A percentile compares a stretch with the other conserved stretches of the same genome.
These are phyloP conservation scores for Aquilaria sinensis DNA, from an alignment of 345 rosid genomes.

Conservation along the genomic window DNA sequence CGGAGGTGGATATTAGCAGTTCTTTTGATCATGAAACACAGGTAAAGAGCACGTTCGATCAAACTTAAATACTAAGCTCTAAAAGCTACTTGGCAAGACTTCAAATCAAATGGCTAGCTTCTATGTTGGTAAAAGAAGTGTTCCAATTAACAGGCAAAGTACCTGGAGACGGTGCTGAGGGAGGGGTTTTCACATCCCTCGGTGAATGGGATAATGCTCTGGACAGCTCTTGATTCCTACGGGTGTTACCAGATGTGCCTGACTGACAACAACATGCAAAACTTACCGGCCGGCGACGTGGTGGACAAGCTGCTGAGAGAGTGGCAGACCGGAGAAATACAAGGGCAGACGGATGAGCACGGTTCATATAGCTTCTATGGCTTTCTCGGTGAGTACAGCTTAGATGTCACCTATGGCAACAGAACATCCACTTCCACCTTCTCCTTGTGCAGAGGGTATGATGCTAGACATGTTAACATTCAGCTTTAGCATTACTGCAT, in stretches of 20 bases:
- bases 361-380: slow-evolving; percentile 67
- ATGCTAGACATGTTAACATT: slow-evolving; percentile 62
- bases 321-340: slow-evolving; percentile 45
- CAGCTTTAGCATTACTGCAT: slow-evolving; percentile 19
- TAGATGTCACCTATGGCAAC: slow-evolving; percentile 25
- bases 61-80: no score
- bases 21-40: slow-evolving; percentile 39
- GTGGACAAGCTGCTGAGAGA: slow-evolving; percentile 55
- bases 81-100: no score
- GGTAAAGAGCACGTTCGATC: slow-evolving; percentile 21
- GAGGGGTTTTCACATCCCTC: slow-evolving; percentile 91
- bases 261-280: slow-evolving; percentile 42
- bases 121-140: no score
- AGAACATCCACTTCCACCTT: slow-evolving; percentile 38
- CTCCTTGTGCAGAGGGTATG: slow-evolving; percentile 31
- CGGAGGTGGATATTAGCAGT: slow-evolving; percentile 68
- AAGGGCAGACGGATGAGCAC: slow-evolving; percentile 36
- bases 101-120: no score
- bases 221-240: slow-evolving; percentile 72
- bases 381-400: slow-evolving; percentile 61
- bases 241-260: slow-evolving; percentile 94
- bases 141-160: slow-evolving; percentile 32
- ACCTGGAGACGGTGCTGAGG: slow-evolving; percentile 65
- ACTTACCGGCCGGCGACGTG: slow-evolving; percentile 68
- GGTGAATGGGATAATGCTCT: slow-evolving; percentile 73